These are phyloP conservation scores for Candida sonorensis DNA, from an alignment of 805 yeast species.

Conservation along the genomic window DNA sequence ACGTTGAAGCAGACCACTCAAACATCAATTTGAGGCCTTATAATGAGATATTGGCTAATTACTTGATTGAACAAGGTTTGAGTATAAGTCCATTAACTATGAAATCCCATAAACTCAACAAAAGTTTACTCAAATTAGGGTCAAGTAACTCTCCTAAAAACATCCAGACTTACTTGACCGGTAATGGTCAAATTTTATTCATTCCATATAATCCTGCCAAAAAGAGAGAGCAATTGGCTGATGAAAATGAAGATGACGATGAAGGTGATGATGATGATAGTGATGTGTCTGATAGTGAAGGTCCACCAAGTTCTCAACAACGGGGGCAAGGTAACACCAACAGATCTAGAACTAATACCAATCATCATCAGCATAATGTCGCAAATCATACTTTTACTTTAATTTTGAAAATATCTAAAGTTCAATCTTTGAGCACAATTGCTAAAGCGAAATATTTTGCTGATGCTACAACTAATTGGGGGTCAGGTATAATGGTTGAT, in stretches of 20 bases:
- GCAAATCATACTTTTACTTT: conserved; percentile 46
- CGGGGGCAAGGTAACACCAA: not conserved
- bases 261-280: conserved; percentile 22
- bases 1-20: conserved; percentile 15
- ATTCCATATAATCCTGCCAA: conserved; percentile 28
- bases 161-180: conserved; percentile 22
- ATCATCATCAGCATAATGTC: conserved; percentile 17
- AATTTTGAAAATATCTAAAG: conserved; percentile 37
- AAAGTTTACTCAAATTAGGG: conserved; percentile 7
- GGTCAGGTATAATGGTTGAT: conserved; percentile 24
- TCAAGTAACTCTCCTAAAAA: conserved; percentile 5
- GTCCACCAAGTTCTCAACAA: conserved; percentile 1
- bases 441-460: conserved; percentile 37
- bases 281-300: conserved; percentile 11
- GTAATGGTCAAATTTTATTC: conserved; percentile 28
- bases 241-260: conserved; percentile 14
- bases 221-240: conserved; percentile 18
- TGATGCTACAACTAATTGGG: conserved; percentile 39
- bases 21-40: conserved; percentile 17
- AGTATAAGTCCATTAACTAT: conserved; percentile 21
- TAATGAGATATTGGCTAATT: conserved; percentile 19
- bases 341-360: not conserved
- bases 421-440: conserved; percentile 29
- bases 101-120: conserved; percentile 10
- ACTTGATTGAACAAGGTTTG: conserved; percentile 23